phyloP scores from a whole-genome alignment of 352 stramenopile species.

The Globisporangium camurandrum region DNA sequence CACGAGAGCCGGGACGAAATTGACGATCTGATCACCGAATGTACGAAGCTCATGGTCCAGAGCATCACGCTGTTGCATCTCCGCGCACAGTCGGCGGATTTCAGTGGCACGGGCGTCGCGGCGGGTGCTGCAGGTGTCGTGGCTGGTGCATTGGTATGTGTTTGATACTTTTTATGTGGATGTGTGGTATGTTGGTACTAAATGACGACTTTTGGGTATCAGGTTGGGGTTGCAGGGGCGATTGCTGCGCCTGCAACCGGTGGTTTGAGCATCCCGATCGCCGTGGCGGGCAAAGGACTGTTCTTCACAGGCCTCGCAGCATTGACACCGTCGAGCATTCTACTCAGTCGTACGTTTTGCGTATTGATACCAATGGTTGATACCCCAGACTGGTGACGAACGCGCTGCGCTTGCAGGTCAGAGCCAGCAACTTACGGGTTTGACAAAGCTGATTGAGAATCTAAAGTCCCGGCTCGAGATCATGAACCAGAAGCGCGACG shows the following conservation, averaged over 20 bases:
- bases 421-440: slow-evolving; percentile 68
- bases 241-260: slow-evolving; percentile 71
- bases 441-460: slow-evolving; percentile 69
- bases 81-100: slow-evolving; percentile 68
- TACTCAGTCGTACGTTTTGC: slow-evolving; percentile 66
- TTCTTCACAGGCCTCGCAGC: slow-evolving; percentile 75
- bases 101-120: slow-evolving; percentile 79
- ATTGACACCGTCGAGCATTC: slow-evolving; percentile 77
- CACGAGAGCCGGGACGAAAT: slow-evolving; percentile 68
- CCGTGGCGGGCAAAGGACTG: slow-evolving; percentile 74
- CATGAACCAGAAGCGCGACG: slow-evolving; percentile 76
- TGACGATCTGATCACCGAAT: slow-evolving; percentile 73
- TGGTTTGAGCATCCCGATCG: slow-evolving; percentile 79
- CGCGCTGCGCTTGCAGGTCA: slow-evolving; percentile 62
- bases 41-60: slow-evolving; percentile 82
- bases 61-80: slow-evolving; percentile 82
- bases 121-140: slow-evolving; percentile 72
- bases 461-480: slow-evolving; percentile 82
- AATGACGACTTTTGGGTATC: no score
- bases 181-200: no score
- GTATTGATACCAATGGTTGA: no score
- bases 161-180: background rate
- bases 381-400: no score
- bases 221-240: slow-evolving; percentile 62
- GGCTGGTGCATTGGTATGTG: slow-evolving; percentile 76